Evolutionary conservation across 257 asterid genomes (phyloP).

Genomic region (Thymus quinquecostatus): DNA sequence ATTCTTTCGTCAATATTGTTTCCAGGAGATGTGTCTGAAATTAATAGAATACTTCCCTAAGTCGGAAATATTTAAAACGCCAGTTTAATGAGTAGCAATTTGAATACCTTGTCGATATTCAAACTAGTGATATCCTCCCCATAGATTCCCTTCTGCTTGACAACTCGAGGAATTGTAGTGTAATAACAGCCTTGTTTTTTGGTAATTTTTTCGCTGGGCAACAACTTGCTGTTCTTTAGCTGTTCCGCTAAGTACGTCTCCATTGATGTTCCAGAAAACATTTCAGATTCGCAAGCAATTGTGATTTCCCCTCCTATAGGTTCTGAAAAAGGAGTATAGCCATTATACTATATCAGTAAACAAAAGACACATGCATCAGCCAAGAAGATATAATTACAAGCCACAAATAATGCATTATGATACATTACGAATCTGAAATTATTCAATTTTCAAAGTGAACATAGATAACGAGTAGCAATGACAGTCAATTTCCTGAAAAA

Average conservation of each 20-base stretch:
- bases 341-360: constrained; percentile 19
- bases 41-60: constrained; percentile 23
- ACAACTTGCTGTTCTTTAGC: constrained; percentile 58
- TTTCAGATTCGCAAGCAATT: constrained; percentile 70
- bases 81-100: constrained; percentile 6
- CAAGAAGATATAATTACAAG: constrained; percentile 10
- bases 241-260: constrained; percentile 77
- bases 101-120: constrained; percentile 90
- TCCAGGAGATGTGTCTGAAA: constrained; percentile 77
- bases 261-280: constrained; percentile 55
- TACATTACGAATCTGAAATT: not conserved
- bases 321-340: constrained; percentile 47
- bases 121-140: constrained; percentile 75
- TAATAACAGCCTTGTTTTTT: constrained; percentile 72
- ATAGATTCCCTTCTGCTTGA: constrained; percentile 74
- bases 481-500: not conserved
- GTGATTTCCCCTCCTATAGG: constrained; percentile 96
- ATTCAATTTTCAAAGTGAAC: constrained; percentile 4
- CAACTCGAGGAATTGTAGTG: constrained; percentile 84
- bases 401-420: constrained; percentile 23
- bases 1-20: constrained; percentile 66
- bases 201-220: constrained; percentile 48
- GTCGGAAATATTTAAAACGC: constrained; percentile 24
- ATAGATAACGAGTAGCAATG: constrained; percentile 13
- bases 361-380: constrained; percentile 12